Conservation (phyloP, 805 yeast species). For the Clavispora asparagi region DNA sequence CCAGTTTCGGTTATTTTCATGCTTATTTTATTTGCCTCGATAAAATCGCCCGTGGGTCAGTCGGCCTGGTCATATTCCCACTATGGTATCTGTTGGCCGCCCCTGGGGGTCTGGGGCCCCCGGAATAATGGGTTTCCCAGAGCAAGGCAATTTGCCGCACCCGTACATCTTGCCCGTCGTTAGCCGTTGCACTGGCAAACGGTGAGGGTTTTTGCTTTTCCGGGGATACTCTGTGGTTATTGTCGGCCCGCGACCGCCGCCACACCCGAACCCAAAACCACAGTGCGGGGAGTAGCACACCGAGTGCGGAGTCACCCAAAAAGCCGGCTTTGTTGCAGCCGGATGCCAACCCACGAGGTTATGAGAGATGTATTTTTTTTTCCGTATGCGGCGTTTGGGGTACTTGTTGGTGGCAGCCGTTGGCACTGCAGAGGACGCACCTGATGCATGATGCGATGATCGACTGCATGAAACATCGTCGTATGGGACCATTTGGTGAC, state of each 20-base stretch:
- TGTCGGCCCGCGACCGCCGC: background rate
- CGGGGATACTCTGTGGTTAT: background rate
- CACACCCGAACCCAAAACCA: no score
- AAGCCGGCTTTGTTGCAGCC: no score
- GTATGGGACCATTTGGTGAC: no score
- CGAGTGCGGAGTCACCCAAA: no score
- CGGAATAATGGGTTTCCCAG: no score
- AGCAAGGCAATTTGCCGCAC: background rate
- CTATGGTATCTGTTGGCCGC: no score
- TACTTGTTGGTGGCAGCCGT: background rate
- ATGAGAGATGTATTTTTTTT: background rate
- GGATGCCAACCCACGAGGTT: background rate
- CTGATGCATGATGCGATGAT: background rate
- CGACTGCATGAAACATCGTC: background rate
- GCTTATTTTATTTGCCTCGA: no score
- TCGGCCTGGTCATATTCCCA: no score
- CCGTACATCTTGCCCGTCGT: background rate
- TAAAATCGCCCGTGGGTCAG: no score
- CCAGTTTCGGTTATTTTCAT: background rate
- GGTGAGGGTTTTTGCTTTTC: background rate
- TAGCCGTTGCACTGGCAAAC: background rate
- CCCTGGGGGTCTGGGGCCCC: no score
- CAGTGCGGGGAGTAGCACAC: no score
- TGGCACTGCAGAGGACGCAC: background rate
- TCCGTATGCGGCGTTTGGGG: background rate